Evolutionary conservation across 768 basidiomycete genomes (phyloP), one percentile per base, ranked within the genome.

Genomic region (Amanita exitialis): DNA sequence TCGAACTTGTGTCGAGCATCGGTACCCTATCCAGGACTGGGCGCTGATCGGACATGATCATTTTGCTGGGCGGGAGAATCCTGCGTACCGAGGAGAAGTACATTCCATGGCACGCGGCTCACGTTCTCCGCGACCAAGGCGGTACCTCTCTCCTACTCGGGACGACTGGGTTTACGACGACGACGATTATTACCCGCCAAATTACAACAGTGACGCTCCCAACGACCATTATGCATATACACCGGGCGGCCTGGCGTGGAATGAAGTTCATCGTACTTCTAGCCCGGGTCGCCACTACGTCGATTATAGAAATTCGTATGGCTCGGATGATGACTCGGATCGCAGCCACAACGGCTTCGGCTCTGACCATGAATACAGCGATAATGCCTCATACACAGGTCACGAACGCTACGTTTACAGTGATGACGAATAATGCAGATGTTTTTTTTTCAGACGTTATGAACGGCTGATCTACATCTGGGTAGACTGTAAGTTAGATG

Each of bases 301-400:
- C 28, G 32, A 18, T 12, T 32, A 34, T n/a, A n/a, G 13, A 32
- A 12, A 30, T 12, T 10, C 23, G 27, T 21, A 36, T 1, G 7
- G 12, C 10, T 15, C 34, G 18, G 45, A 25, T 34, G 9, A 34
- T 15, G 45, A 47, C n/a, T 47, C 45, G 18, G 45, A 35, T 12
- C 20, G 20, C n/a, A 48, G 43, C 16, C 37, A 71, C 67, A 15
- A 74, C 66, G 43, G 86, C 73, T 60, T 84, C 85, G 56, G 75
- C 76, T 64, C 76, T 79, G 65, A 88, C 83, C 47, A 73, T 66
- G 55, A 86, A 60, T 12, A 87, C 72, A 6, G 85, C 86, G 45
- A 70, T 72, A 23, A 83, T 64, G 47, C 88, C 72, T 57, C 73
- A 79, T 51, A 51, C 16, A 51, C 50, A 10, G 50, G 50, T 6